A percentile compares a stretch with the other conserved stretches of the same genome.
phyloP scores from a whole-genome alignment of 306 rosid genomes.

The Sophora flavescens region DNA sequence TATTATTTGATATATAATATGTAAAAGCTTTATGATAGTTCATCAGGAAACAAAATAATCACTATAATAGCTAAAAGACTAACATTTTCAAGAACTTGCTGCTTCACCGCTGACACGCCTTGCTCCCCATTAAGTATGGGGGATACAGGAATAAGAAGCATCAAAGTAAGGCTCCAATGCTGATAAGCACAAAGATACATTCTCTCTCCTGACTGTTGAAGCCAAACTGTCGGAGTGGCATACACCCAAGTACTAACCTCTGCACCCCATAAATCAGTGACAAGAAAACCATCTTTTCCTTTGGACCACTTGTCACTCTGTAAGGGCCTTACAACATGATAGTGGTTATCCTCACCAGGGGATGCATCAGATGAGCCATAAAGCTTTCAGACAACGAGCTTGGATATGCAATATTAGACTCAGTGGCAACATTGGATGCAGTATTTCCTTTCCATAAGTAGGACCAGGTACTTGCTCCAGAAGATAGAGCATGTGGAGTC shows the following conservation, averaged over 20 bases:
- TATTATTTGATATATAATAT: not conserved
- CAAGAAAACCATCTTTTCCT: slow-evolving; percentile 93
- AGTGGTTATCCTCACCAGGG: slow-evolving; percentile 54
- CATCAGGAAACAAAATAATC: slow-evolving; percentile 30
- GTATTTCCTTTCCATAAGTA: slow-evolving; percentile 79
- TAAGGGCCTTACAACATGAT: slow-evolving; percentile 77
- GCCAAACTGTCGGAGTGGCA: slow-evolving; percentile 82
- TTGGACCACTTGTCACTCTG: slow-evolving; percentile 86
- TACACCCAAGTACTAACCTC: slow-evolving; percentile 66
- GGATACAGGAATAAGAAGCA: slow-evolving; percentile 82
- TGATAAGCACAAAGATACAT: slow-evolving; percentile 92
- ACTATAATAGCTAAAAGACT: slow-evolving; percentile 51
- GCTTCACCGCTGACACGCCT: slow-evolving; percentile 75
- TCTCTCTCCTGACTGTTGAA: slow-evolving; percentile 74
- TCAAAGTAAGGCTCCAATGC: slow-evolving; percentile 81
- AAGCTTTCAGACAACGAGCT: slow-evolving; percentile 63
- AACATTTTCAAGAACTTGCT: slow-evolving; percentile 86
- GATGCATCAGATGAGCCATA: slow-evolving; percentile 58
- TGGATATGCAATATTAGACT: slow-evolving; percentile 58
- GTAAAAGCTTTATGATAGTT: slow-evolving; percentile 1
- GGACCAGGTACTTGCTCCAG: slow-evolving; percentile 94
- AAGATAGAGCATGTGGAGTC: slow-evolving; percentile 82
- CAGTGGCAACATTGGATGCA: slow-evolving; percentile 57
- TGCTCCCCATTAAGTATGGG: slow-evolving; percentile 82
- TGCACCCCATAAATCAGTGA: slow-evolving; percentile 93